Percentiles rank a stretch among this genome's conserved stretches.
These are phyloP conservation scores for Sinapis alba DNA, from an alignment of 441 rosid species.

Conservation along the genomic window DNA sequence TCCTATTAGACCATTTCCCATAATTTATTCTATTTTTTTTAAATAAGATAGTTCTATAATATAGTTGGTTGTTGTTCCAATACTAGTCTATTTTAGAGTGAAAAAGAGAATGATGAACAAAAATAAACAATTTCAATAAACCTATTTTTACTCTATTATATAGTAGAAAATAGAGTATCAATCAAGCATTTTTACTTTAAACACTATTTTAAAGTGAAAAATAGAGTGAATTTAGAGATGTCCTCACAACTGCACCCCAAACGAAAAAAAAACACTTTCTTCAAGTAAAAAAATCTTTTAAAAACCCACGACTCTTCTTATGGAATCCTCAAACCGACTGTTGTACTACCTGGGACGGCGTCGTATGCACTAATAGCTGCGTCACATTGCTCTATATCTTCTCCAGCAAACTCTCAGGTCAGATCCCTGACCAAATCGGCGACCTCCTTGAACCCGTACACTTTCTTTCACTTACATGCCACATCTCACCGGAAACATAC, in stretches of 20 bases:
- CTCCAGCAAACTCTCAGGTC: constrained; percentile 55
- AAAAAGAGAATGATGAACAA: no score
- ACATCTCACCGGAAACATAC: constrained; percentile 61
- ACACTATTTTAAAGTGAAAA: no score
- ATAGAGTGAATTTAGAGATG: no score
- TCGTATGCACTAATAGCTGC: constrained; percentile 54
- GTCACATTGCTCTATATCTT: constrained; percentile 55
- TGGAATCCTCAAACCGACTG: constrained; percentile 66
- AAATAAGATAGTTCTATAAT: no score
- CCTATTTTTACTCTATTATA: no score
- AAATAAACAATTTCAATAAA: no score
- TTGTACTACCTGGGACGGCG: constrained; percentile 60
- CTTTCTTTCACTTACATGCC: constrained; percentile 54
- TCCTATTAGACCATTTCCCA: neutral
- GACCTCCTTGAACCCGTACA: constrained; percentile 56
- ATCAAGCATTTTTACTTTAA: no score
- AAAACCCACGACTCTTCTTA: constrained; percentile 68
- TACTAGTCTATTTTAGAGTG: no score
- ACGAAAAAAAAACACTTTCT: constrained; percentile 61
- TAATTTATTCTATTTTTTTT: neutral
- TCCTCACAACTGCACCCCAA: constrained; percentile 46
- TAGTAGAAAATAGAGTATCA: constrained; percentile 18
- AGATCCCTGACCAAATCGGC: constrained; percentile 57
- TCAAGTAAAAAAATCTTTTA: constrained; percentile 54
- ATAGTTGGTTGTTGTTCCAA: no score